A percentile compares a stretch with the other conserved stretches of the same genome.
Conservation (phyloP, 495 filamentous ascomycete species). For the Platismatia glauca region DNA sequence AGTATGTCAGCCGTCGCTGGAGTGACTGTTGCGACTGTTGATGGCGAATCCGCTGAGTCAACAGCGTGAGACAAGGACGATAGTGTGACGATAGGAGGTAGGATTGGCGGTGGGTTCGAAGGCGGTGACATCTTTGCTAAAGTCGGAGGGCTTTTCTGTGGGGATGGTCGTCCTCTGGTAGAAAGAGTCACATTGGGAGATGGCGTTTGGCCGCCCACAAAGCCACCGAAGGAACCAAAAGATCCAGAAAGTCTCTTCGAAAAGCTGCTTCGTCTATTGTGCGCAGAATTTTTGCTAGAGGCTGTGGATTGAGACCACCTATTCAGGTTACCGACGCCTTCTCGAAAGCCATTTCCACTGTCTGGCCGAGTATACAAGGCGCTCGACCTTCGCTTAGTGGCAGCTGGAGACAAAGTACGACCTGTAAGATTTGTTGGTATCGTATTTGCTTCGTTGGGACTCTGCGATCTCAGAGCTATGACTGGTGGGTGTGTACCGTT, state of each 20-base stretch:
- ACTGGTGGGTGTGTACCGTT: slow-evolving; percentile 17
- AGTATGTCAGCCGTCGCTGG: slow-evolving; percentile 27
- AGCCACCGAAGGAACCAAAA: slow-evolving; percentile 32
- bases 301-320: slow-evolving; percentile 74
- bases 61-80: slow-evolving; percentile 33
- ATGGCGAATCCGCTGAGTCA: slow-evolving; percentile 32
- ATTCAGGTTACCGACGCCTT: slow-evolving; percentile 65
- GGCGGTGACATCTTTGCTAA: slow-evolving; percentile 15
- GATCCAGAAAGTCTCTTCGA: slow-evolving; percentile 43
- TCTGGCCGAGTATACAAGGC: slow-evolving; percentile 25
- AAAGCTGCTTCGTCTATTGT: slow-evolving; percentile 42
- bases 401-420: slow-evolving; percentile 20
- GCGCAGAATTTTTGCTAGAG: slow-evolving; percentile 55
- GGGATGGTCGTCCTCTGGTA: slow-evolving; percentile 17
- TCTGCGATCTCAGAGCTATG: slow-evolving; percentile 21
- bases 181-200: slow-evolving; percentile 18
- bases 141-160: slow-evolving; percentile 15
- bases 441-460: slow-evolving; percentile 19
- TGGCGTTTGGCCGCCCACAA: slow-evolving; percentile 21
- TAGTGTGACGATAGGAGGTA: slow-evolving; percentile 34
- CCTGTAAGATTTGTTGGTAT: slow-evolving; percentile 16
- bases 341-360: slow-evolving; percentile 42
- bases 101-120: slow-evolving; percentile 24
- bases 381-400: slow-evolving; percentile 21
- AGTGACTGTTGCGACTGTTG: slow-evolving; percentile 29